phyloP scores from a whole-genome alignment of 1,284 basidiomycete species.

The Pseudozyma pruni region DNA sequence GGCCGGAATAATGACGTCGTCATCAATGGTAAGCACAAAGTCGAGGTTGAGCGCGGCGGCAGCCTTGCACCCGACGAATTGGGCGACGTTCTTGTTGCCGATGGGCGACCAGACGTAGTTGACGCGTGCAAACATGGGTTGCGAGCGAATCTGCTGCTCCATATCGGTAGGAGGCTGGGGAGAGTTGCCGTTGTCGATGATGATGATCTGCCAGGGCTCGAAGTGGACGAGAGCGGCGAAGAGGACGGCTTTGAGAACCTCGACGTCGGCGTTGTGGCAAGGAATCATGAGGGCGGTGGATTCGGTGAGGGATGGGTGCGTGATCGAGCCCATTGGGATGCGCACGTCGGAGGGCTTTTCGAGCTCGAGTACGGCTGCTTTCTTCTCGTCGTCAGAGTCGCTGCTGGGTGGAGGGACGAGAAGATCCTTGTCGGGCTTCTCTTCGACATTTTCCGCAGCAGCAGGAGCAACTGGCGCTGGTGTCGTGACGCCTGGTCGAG shows the following conservation, averaged over 20 bases:
- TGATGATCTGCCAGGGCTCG: slow-evolving; percentile 43
- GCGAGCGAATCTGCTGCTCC: slow-evolving; percentile 21
- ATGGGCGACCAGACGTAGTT: slow-evolving; percentile 44
- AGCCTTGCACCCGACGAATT: slow-evolving; percentile 37
- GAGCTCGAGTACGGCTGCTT: not conserved
- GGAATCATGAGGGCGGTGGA: slow-evolving; percentile 38
- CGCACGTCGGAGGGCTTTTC: slow-evolving; percentile 5
- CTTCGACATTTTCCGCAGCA: not conserved
- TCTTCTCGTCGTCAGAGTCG: slow-evolving; percentile 19
- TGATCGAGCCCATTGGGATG: slow-evolving; percentile 21
- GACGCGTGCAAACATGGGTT: slow-evolving; percentile 34
- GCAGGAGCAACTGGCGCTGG: not conserved
- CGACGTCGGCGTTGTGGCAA: slow-evolving; percentile 40
- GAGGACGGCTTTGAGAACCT: slow-evolving; percentile 33
- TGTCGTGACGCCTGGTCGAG: slow-evolving; percentile 6
- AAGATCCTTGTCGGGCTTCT: slow-evolving; percentile 13
- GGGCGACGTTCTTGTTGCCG: slow-evolving; percentile 45
- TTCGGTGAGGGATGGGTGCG: slow-evolving; percentile 36
- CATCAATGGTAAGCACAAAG: slow-evolving; percentile 41
- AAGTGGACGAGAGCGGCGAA: slow-evolving; percentile 39
- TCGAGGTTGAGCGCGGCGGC: slow-evolving; percentile 26
- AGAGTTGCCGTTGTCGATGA: slow-evolving; percentile 39
- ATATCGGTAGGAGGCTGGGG: slow-evolving; percentile 17
- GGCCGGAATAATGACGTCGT: slow-evolving; percentile 41
- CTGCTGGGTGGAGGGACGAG: not conserved